A percentile compares a stretch with the other conserved stretches of the same genome.
Evolutionary conservation across 345 rosid genomes (phyloP).

Genomic region (Brassica rapa): DNA sequence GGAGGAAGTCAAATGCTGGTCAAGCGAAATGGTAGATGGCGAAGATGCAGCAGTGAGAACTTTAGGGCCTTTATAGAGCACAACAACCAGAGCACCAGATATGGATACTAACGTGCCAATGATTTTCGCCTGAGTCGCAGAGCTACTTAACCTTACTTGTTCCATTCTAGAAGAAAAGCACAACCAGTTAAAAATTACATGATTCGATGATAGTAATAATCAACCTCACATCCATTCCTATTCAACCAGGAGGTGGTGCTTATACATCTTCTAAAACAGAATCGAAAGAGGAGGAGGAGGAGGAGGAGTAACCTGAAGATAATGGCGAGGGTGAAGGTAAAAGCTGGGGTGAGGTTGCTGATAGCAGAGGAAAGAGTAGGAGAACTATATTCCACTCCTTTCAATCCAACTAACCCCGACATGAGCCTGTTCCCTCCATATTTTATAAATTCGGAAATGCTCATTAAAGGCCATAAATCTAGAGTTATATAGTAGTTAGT

Average conservation of each 20-base stretch:
- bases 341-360: constrained; percentile 51
- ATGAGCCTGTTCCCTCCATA: constrained; percentile 33
- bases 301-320: constrained; percentile 25
- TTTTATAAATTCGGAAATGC: neutral
- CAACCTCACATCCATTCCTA: too few species aligned
- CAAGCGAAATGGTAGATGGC: neutral
- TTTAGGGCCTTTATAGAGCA: neutral
- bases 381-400: constrained; percentile 44
- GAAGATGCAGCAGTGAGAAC: neutral
- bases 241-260: too few species aligned
- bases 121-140: constrained; percentile 16
- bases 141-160: constrained; percentile 7
- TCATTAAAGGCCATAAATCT: neutral
- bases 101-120: constrained; percentile 13
- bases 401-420: constrained; percentile 28
- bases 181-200: neutral
- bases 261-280: neutral
- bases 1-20: neutral
- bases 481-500: neutral
- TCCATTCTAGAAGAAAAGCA: constrained; percentile 6
- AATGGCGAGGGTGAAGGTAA: constrained; percentile 40
- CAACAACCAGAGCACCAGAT: constrained; percentile 18
- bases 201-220: neutral
- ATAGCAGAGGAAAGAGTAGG: constrained; percentile 59
- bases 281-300: neutral